Base-by-base conservation (phyloP, 768 basidiomycete genomes). In the Pulveroboletus sp. region DNA sequence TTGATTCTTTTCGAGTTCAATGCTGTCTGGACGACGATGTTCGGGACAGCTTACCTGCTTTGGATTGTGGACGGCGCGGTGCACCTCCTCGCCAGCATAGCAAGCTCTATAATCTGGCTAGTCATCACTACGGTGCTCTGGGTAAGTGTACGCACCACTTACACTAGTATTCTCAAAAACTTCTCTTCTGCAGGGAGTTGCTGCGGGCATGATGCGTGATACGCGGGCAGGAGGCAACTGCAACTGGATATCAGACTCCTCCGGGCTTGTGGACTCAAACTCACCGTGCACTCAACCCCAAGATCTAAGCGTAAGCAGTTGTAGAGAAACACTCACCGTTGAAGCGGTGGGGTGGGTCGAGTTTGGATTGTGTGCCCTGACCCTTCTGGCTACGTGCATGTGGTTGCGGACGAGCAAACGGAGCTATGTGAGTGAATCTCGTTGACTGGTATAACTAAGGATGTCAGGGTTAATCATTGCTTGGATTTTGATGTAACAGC, bases 271-370 rank as follows among this genome's bases (percentile, higher is more conserved):
- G 52, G 47, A 52, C 47, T 20, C 51, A 50, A 60, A 50, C 46
- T 58, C 58, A 53, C 58, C 66, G 4, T 64, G 60, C 51, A 48
- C 48, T 47, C 51, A 59, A 29, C 39, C 55, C 36, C 51, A 56
- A 45, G 58, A 56, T 49, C 57, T 57, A 43, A 63, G 55, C 51
- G 22, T 50, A 51, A 54, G 53, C 54, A 85, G 80, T 56, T 90
- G 89, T 68, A 75, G 84, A 55, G 82, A 88, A 63, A 79, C 79
- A 2, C 69, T 89, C 53, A 86, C 86, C 5, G 81, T 88, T 7
- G 84, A 86, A 65, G 82, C 82, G 1, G 62, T 89, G 14, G 86
- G 85, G 5, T 89, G 88, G 87, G 79, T 83, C 43, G 85, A 87
- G 55, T 82, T 88, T 53, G 77, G 74, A 7, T 63, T 90, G 17